Base-by-base conservation (phyloP, 2,329 filamentous ascomycete genomes). In the Onygenales sp. region DNA sequence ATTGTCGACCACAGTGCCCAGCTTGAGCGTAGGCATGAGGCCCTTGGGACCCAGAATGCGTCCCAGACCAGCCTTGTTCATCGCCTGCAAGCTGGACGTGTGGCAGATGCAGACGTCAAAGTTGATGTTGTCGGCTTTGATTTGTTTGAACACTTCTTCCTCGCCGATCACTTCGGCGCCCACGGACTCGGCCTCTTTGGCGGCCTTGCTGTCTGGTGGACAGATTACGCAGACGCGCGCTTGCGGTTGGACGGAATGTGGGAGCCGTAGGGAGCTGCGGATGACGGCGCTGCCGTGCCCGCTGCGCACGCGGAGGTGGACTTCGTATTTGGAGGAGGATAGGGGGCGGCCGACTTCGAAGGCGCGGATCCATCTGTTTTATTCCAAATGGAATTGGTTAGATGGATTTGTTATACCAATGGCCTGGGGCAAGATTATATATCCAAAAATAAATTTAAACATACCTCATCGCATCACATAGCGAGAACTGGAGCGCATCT, bases 41-140 rank as follows among this genome's bases (percentile, higher is more conserved):
- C 91, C 91, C 70, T 82, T 85, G 45, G 94, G 93, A 64, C 93
- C 93, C 17, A 98, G 77, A 43, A 95, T 79, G 59, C 85, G 81
- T 58, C 87, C 92, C 58, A 98, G 70, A 0, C 81, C 82, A 37
- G 90, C 86, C 75, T 93, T 91, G 67, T 85, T 86, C 63, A 98
- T 75, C 53, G 87, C 89, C 51, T 80, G 78, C 61, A 93, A 77
- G 61, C 85, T 90, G 61, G 88, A 83, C 49, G 79, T 77, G 70
- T 96, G 91, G 72, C 89, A 95, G 61, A 98, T 83, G 57, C 90
- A 86, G 52, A 88, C 80, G 68, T 97, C 93, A 67, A 97, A 98
- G 31, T 88, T 81, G 58, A 97, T 86, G 40, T 83, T 81, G 42
- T 87, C 90, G 48, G 80, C 76, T 66, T 84, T 80, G 59, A 98